Evolutionary conservation across 2,329 filamentous ascomycete genomes (phyloP).

Genomic region (Colletotrichum lupini): DNA sequence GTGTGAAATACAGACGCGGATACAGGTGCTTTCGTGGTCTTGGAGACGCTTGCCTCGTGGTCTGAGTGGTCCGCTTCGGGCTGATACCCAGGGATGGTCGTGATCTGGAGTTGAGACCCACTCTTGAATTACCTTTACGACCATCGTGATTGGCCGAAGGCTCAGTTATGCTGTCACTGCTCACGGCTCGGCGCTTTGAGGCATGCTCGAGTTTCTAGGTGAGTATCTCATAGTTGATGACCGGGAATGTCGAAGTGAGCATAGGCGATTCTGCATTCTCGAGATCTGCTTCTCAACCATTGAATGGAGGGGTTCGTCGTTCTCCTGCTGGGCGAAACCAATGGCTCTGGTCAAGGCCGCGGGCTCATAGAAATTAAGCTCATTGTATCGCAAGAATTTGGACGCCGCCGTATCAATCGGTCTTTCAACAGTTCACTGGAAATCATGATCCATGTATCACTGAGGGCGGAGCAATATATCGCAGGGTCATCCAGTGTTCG

Average conservation of each 20-base stretch:
- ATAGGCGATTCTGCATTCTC: not conserved
- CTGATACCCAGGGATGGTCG: not conserved
- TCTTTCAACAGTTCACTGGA: not conserved
- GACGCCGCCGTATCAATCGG: not conserved
- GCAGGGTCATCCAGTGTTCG: not conserved
- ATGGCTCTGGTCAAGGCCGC: not conserved
- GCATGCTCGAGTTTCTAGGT: not conserved
- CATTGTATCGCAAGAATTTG: fast-evolving
- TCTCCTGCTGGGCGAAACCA: not conserved
- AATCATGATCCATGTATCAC: no score
- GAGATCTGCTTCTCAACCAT: not conserved
- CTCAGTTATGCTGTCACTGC: conserved; percentile 1
- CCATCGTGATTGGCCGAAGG: not conserved
- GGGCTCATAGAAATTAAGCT: not conserved
- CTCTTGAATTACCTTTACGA: conserved; percentile 5
- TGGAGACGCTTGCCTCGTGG: not conserved
- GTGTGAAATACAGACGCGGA: no score
- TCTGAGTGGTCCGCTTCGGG: not conserved
- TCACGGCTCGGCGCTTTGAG: not conserved
- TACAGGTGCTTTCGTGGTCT: no score
- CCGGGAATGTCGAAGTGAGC: not conserved
- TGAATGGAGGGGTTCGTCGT: no score
- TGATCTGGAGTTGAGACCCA: not conserved
- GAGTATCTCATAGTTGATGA: not conserved
- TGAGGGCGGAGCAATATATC: not conserved